These are phyloP conservation scores for Cyberlindnera mycetangii DNA, from an alignment of 805 yeast species.

Conservation along the genomic window DNA sequence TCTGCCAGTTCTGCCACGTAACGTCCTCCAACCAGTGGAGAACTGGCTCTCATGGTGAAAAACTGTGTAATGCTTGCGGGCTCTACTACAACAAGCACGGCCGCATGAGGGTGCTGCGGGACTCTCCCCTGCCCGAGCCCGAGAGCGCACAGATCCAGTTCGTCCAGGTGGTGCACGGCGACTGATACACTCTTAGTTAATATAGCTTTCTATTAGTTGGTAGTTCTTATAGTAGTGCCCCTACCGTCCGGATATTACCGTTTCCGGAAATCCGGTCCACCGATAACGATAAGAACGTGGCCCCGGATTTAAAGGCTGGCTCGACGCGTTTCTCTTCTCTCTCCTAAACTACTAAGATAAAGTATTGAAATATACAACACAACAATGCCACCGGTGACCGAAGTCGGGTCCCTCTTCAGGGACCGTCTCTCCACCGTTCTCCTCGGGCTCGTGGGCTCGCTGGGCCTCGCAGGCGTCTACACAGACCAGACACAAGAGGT, in stretches of 20 bases:
- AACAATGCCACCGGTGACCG: not conserved
- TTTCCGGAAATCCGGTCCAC: too few relatives aligned
- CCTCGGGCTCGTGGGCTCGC: conserved; percentile 1
- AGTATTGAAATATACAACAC: not conserved
- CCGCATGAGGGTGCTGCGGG: not conserved
- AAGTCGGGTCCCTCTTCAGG: not conserved
- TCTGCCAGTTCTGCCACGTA: not conserved
- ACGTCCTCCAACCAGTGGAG: conserved; percentile 4
- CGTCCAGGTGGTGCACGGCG: not conserved
- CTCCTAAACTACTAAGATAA: too few relatives aligned
- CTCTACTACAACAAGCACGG: conserved; percentile 3
- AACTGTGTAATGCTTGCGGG: conserved; percentile 7
- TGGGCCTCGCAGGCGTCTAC: not conserved
- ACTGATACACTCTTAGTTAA: too few relatives aligned
- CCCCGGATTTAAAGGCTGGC: not conserved
- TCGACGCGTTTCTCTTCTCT: not conserved
- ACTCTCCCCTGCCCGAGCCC: not conserved
- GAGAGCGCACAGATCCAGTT: not conserved
- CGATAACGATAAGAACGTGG: not conserved
- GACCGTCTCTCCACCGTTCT: not conserved
- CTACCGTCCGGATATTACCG: too few relatives aligned
- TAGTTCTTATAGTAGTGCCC: too few relatives aligned
- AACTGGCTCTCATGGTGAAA: not conserved
- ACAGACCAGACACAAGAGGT: not conserved
- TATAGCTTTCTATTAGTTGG: too few relatives aligned